Evolutionary conservation across 75 land plant genomes (phyloP), one percentile per base, ranked within the genome.

Genomic region (Isoetes taiwanensis): DNA sequence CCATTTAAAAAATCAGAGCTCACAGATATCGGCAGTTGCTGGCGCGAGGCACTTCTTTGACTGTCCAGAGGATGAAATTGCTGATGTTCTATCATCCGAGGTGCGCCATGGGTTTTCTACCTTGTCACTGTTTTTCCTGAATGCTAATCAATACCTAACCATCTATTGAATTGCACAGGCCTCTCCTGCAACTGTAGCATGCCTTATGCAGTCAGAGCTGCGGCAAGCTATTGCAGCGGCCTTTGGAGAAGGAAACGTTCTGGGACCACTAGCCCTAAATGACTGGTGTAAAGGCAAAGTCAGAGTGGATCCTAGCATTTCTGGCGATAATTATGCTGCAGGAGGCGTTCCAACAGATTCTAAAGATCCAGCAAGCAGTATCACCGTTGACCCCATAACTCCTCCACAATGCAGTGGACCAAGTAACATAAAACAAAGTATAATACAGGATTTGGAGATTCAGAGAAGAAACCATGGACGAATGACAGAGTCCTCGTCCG

Each of bases 271-370:
- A 48, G 73, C 72, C 28, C 62, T 80, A 24, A 65, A 61, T 56
- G 99, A 94, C 55, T 94, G 99, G 99, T 88, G 83, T 62, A 81
- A 66, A 61, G 96, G 96, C 20, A 66, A 75, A 21, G 69, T 68
- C 41, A 77, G 68, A 34, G 34, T 63, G 0, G 64, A 79, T 43
- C 52, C 65, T 1, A 67, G 68, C 30, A 43, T 41, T 19, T 43
- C 64, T 16, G 72, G 61, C 32, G 87, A 80, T 68, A 70, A 63
- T 30, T 76, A 55, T 42, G 74, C 82, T 55, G 41, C 57, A 24
- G 90, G 79, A 28, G 77, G 72, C 14, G 39, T 56, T 39, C 28
- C 46, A 31, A 78, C 58, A 61, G 97, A 86, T 59, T 57, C 81
- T 37, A 81, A 72, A 63, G 97, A 93, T 56, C 72, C 77, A 23